Evolutionary conservation across 2,329 filamentous ascomycete species (phyloP), one percentile per base, ranked within the genome.

Genomic region (Paecilomyces fulvus): DNA sequence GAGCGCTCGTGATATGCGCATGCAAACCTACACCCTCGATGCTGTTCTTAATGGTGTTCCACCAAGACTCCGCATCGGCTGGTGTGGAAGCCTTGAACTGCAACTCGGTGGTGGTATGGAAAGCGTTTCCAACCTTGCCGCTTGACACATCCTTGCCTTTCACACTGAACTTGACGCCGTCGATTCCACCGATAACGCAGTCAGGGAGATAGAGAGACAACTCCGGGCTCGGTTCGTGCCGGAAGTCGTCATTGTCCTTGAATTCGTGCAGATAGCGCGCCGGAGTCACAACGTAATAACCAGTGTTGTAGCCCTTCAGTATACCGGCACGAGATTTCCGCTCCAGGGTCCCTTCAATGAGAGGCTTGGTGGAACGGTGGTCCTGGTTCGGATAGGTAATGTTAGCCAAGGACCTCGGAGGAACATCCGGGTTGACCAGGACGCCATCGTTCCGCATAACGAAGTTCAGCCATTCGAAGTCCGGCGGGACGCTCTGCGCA

Each of bases 381-480:
- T 88, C 79, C 77, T 95, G 90, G 78, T 99, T 97, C 59, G 94
- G 86, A 79, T 96, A 99, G 58, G 76, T 77, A 65, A 96, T 85
- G 61, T 82, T 79, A 20, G 89, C 83, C 52, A 96, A 82, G 11
- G 83, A 83, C 56, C 92, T 87, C 7, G 90, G 83, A 1, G 89
- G 81, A 0, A 86, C 82, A 58, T 84, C 84, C 3, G 91, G 87
- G 72, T 96, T 85, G 64, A 95, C 86, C 28, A 99, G 83, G 8
- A 87, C 77, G 60, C 85, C 80, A 60, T 80, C 77, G 70, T 87
- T 88, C 64, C 91, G 87, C 62, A 82, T 74, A 53, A 85, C 76
- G 76, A 99, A 99, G 63, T 86, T 86, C 59, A 86, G 85, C 92
- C 92, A 99, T 75, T 99, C 94, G 64, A 95, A 92, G 69, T 96